phyloP scores from a whole-genome alignment of 768 basidiomycete species.

The Lactifluus subvellereus region DNA sequence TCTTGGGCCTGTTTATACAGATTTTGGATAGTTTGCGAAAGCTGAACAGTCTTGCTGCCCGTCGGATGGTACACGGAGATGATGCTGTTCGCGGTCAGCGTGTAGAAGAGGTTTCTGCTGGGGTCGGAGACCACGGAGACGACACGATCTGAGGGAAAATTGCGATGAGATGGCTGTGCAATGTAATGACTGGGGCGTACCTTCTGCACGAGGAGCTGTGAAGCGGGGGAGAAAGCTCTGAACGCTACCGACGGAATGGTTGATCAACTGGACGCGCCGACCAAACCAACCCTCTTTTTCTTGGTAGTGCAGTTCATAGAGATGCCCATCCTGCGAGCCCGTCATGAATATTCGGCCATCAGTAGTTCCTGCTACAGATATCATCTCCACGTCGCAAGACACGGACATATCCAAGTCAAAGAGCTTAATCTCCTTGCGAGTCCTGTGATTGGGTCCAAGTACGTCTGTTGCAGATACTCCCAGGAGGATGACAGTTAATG shows the following conservation, averaged over 20 bases:
- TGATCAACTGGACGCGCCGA: conserved; percentile 76
- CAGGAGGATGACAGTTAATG: conserved; percentile 74
- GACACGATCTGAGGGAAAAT: conserved; percentile 55
- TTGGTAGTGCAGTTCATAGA: conserved; percentile 92
- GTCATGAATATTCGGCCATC: conserved; percentile 91
- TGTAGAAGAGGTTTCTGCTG: conserved; percentile 69
- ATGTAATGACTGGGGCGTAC: conserved; percentile 37
- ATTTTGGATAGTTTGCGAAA: conserved; percentile 69
- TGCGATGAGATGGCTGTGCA: conserved; percentile 6
- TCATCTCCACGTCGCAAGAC: conserved; percentile 79
- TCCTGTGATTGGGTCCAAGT: conserved; percentile 35
- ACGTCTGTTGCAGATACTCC: conserved; percentile 59
- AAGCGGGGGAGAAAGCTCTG: conserved; percentile 77
- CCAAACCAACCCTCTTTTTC: conserved; percentile 90
- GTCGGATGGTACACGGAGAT: conserved; percentile 63
- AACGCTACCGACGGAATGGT: conserved; percentile 77
- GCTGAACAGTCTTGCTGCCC: conserved; percentile 61
- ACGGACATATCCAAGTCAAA: conserved; percentile 86
- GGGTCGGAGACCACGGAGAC: conserved; percentile 60
- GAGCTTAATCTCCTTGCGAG: conserved; percentile 72
- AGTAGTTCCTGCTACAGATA: conserved; percentile 68
- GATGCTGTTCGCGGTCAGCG: conserved; percentile 58
- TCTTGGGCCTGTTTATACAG: conserved; percentile 72
- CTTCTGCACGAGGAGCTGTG: conserved; percentile 54
- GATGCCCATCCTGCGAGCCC: conserved; percentile 74